Conservation (phyloP, 164 flowering plant genomes). For the Cinnamomum micranthum region DNA sequence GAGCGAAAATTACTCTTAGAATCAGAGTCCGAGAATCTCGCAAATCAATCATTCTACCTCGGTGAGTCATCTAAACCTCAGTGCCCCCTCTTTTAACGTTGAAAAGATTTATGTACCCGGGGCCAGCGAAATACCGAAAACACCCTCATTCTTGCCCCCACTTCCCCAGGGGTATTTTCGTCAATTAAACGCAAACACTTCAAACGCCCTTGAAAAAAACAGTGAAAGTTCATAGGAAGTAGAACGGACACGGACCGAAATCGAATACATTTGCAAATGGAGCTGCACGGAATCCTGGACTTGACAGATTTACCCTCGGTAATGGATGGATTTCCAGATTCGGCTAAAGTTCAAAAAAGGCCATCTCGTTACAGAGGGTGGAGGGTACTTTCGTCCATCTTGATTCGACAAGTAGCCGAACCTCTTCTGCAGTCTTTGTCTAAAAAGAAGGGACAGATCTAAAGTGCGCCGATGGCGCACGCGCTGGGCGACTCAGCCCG, state of each 20-base stretch:
- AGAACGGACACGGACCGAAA: no score
- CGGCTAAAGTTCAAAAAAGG: no score
- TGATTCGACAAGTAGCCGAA: neutral
- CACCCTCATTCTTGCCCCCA: neutral
- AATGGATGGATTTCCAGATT: no score
- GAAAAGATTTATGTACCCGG: neutral
- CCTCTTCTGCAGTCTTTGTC: neutral
- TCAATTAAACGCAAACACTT: neutral
- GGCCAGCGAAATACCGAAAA: neutral
- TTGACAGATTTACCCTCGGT: no score
- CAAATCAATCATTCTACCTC: no score
- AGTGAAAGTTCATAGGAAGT: no score
- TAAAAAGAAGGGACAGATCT: neutral
- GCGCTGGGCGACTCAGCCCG: neutral
- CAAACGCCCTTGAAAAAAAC: no score
- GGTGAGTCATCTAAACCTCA: no score
- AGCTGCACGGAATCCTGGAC: no score
- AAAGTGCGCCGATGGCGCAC: neutral
- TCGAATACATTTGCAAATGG: no score
- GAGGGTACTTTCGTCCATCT: neutral
- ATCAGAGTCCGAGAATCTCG: slow-evolving; percentile 13
- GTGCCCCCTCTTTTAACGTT: neutral
- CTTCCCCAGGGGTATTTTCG: neutral
- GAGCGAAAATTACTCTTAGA: neutral
- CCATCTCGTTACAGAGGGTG: no score